phyloP scores from a whole-genome alignment of 192 early-diverging fungal genomes.

The Lunasporangiospora selenospora region DNA sequence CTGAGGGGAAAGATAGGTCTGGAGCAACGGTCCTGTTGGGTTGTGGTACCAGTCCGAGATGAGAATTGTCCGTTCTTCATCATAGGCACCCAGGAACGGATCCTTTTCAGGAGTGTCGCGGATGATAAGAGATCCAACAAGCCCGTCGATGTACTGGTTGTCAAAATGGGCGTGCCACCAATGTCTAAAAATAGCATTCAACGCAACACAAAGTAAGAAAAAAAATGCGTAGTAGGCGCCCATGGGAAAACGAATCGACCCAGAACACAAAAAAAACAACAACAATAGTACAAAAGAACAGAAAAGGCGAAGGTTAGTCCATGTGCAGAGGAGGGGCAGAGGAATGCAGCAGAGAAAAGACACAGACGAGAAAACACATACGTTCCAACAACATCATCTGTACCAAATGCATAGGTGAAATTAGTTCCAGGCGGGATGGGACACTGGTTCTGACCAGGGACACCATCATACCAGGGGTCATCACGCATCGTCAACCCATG shows the following conservation, averaged over 20 bases:
- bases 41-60: constrained; percentile 56
- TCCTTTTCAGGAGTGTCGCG: constrained; percentile 43
- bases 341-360: constrained; percentile 10
- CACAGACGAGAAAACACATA: constrained; percentile 31
- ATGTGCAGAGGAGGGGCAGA: constrained; percentile 6
- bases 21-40: constrained; percentile 9
- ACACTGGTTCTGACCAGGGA: constrained; percentile 68
- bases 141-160: constrained; percentile 51
- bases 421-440: constrained; percentile 52
- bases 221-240: background rate
- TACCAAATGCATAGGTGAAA: constrained; percentile 54
- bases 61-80: constrained; percentile 47
- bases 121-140: constrained; percentile 47
- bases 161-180: constrained; percentile 55
- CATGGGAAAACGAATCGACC: background rate
- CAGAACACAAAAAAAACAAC: background rate
- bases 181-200: constrained; percentile 39
- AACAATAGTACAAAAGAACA: constrained; percentile 3
- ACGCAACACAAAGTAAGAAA: background rate
- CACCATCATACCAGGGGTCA: constrained; percentile 54
- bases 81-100: constrained; percentile 45
- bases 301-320: background rate
- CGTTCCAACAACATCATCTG: constrained; percentile 48
- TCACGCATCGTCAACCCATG: constrained; percentile 55
- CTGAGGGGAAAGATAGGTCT: constrained; percentile 9